phyloP scores from a whole-genome alignment of 2,329 filamentous ascomycete species.

The Periconia sp. region DNA sequence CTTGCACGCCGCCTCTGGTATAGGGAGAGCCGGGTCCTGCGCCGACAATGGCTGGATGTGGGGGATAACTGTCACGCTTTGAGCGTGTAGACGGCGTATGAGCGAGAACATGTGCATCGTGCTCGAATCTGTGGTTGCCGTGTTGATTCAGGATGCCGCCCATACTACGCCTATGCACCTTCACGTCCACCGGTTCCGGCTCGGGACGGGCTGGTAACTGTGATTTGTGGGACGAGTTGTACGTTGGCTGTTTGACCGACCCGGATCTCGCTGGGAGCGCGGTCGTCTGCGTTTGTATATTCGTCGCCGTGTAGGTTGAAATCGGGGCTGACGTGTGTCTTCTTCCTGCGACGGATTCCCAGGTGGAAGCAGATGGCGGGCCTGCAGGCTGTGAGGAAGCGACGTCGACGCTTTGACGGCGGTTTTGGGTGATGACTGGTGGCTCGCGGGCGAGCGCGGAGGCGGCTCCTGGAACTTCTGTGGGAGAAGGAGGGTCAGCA shows the following conservation, averaged over 20 bases:
- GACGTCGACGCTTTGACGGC: slow-evolving; percentile 32
- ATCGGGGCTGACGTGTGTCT: slow-evolving; percentile 37
- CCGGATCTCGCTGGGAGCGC: slow-evolving; percentile 27
- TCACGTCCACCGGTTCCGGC: slow-evolving; percentile 14
- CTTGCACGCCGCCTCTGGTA: slow-evolving; percentile 33
- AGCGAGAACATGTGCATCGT: slow-evolving; percentile 36
- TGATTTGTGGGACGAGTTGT: slow-evolving; percentile 43
- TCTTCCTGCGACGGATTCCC: slow-evolving; percentile 27
- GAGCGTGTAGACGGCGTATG: slow-evolving; percentile 24
- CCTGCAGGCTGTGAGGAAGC: slow-evolving; percentile 6
- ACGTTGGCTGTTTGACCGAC: slow-evolving; percentile 31
- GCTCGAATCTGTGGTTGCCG: slow-evolving; percentile 32
- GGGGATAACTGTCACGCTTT: slow-evolving; percentile 41
- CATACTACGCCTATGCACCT: slow-evolving; percentile 36
- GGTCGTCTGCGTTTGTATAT: slow-evolving; percentile 21
- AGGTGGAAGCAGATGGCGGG: slow-evolving; percentile 20
- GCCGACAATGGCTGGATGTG: slow-evolving; percentile 45
- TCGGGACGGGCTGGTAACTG: slow-evolving; percentile 31
- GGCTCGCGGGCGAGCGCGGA: slow-evolving; percentile 1
- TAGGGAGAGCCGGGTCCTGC: slow-evolving; percentile 42
- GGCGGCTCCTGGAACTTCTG: slow-evolving; percentile 5
- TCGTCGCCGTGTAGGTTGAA: slow-evolving; percentile 20
- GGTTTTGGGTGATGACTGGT: slow-evolving; percentile 15
- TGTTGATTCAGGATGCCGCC: slow-evolving; percentile 43
- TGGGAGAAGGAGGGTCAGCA: slow-evolving; percentile 23